A percentile compares a stretch with the other conserved stretches of the same genome.
Evolutionary conservation across 805 yeast species (phyloP).

Genomic region (Saccharomycopsis selenospora): DNA sequence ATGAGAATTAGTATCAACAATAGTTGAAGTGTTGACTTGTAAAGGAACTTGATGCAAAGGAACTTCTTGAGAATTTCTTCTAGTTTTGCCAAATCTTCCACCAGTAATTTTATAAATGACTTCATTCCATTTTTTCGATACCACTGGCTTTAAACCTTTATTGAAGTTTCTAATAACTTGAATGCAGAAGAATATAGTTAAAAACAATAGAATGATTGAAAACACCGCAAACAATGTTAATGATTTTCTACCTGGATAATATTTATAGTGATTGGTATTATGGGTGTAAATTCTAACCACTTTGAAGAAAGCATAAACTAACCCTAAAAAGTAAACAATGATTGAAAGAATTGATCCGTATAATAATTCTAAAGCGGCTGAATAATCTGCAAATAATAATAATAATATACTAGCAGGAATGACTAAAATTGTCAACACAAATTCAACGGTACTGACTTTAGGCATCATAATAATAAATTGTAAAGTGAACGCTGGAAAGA

Average conservation of each 20-base stretch:
- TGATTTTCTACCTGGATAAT: slow-evolving; percentile 36
- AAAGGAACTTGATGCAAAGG: neutral
- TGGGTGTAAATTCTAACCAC: slow-evolving; percentile 33
- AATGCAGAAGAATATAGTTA: slow-evolving; percentile 9
- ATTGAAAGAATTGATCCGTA: slow-evolving; percentile 25
- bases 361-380: slow-evolving; percentile 29
- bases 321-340: slow-evolving; percentile 28
- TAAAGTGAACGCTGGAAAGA: slow-evolving; percentile 36
- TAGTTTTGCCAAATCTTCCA: neutral
- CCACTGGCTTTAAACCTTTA: slow-evolving; percentile 20
- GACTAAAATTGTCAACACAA: slow-evolving; percentile 34
- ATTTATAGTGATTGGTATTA: slow-evolving; percentile 29
- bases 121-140: slow-evolving; percentile 8
- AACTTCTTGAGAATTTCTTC: neutral
- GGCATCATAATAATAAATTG: slow-evolving; percentile 38
- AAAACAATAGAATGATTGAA: slow-evolving; percentile 28
- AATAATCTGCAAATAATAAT: slow-evolving; percentile 31
- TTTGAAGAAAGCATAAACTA: slow-evolving; percentile 34
- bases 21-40: neutral
- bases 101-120: neutral
- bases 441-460: slow-evolving; percentile 29
- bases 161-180: slow-evolving; percentile 13
- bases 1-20: neutral
- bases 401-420: slow-evolving; percentile 29
- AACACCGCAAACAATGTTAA: slow-evolving; percentile 33